A percentile compares a stretch with the other conserved stretches of the same genome.
phyloP scores from a whole-genome alignment of 768 basidiomycete species.

The Ramaria sp. region DNA sequence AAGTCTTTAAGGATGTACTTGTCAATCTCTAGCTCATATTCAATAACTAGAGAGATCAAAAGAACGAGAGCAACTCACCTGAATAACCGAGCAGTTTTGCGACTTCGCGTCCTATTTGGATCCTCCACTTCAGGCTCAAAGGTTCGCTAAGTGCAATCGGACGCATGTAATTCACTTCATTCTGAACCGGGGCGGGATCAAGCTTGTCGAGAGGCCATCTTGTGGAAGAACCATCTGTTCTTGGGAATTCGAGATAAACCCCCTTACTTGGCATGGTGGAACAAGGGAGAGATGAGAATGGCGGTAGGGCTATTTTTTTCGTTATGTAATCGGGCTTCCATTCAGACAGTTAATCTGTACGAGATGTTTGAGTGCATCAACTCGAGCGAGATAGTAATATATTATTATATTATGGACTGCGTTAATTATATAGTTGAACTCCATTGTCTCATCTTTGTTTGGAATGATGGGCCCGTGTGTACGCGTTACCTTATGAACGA shows the following conservation, averaged over 20 bases:
- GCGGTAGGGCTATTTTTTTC: not conserved
- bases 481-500: conserved; percentile 6
- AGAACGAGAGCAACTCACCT: conserved; percentile 1
- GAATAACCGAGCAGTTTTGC: conserved; percentile 29
- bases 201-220: conserved; percentile 42
- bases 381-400: no score
- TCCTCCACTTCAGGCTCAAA: conserved; percentile 48
- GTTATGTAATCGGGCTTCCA: no score
- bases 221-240: conserved; percentile 45
- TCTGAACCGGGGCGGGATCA: conserved; percentile 35
- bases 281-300: not conserved
- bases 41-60: conserved; percentile 1
- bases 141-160: conserved; percentile 39
- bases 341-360: no score
- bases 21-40: conserved; percentile 29
- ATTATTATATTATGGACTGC: no score
- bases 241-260: conserved; percentile 44
- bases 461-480: not conserved
- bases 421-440: no score
- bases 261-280: conserved; percentile 15
- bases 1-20: conserved; percentile 52
- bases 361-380: no score
- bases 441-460: no score
- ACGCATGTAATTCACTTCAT: conserved; percentile 68
- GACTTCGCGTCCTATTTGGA: conserved; percentile 27